Percentiles rank a stretch among this genome's conserved stretches.
Evolutionary conservation across 257 asterid genomes (phyloP).

Genomic region (Solanum sitiens): DNA sequence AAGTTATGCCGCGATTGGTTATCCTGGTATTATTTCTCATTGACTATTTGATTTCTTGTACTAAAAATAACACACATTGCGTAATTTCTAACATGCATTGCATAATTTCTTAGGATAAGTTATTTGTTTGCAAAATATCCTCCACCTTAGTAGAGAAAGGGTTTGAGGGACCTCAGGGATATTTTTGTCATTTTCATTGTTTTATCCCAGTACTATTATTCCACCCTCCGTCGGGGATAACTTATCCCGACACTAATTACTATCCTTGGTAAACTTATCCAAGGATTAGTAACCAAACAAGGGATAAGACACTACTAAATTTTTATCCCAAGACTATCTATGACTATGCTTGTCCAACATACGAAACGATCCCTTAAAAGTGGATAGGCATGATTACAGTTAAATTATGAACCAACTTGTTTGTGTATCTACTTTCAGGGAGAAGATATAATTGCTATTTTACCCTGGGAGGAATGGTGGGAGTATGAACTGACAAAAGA

Average conservation of each 20-base stretch:
- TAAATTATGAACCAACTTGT: background rate
- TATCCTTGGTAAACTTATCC: background rate
- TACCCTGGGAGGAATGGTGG: constrained; percentile 99
- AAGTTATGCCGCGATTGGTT: background rate
- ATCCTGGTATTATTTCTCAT: background rate
- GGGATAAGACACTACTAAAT: background rate
- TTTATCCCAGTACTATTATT: background rate
- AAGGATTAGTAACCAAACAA: background rate
- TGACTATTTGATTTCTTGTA: background rate
- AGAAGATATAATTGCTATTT: constrained; percentile 64
- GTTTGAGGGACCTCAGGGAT: background rate
- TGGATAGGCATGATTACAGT: background rate
- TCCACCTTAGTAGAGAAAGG: background rate
- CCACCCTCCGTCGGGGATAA: background rate
- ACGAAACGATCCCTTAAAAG: background rate
- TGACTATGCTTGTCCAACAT: background rate
- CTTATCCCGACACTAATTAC: background rate
- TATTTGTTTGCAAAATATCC: background rate
- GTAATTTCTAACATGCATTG: background rate
- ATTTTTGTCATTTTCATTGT: background rate
- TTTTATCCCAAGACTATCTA: background rate
- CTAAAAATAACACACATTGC: background rate
- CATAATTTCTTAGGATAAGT: background rate
- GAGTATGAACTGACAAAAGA: constrained; percentile 67
- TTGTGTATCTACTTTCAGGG: constrained; percentile 34